These are phyloP conservation scores for Anthracocystis walkeri DNA, from an alignment of 1,284 basidiomycete species.

Conservation along the genomic window DNA sequence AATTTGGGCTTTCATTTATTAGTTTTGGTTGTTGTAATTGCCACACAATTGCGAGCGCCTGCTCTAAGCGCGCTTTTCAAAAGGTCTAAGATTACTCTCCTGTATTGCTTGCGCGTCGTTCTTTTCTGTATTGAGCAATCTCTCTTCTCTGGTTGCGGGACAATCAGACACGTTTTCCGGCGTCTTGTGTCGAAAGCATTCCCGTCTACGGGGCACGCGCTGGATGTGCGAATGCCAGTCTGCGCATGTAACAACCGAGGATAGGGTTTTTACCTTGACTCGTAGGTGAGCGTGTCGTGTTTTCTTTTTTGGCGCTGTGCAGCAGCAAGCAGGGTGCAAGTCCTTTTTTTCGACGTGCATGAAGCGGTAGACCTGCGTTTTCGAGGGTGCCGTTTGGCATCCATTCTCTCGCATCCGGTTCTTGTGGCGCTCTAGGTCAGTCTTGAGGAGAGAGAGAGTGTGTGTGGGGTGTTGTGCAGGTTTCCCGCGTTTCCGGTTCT, in stretches of 20 bases:
- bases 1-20: not conserved
- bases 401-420: constrained; percentile 1
- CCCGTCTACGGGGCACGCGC: no score
- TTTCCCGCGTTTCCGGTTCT: not conserved
- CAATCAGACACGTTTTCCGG: not conserved
- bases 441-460: not conserved
- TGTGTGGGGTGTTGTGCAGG: constrained; percentile 3
- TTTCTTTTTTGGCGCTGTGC: not conserved
- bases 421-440: not conserved
- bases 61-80: not conserved
- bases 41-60: not conserved
- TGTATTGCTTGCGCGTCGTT: no score
- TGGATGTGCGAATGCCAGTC: no score
- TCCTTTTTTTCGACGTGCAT: not conserved
- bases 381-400: not conserved
- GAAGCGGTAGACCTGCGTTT: constrained; percentile 1
- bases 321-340: not conserved
- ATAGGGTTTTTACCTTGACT: no score
- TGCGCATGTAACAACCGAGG: no score
- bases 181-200: no score
- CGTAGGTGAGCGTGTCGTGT: not conserved
- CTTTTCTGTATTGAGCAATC: not conserved
- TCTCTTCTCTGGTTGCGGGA: not conserved
- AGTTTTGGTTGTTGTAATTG: not conserved
- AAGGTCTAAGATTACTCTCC: no score